These are phyloP conservation scores for Hysterangium stoloniferum DNA, from an alignment of 768 basidiomycete species.

Conservation along the genomic window DNA sequence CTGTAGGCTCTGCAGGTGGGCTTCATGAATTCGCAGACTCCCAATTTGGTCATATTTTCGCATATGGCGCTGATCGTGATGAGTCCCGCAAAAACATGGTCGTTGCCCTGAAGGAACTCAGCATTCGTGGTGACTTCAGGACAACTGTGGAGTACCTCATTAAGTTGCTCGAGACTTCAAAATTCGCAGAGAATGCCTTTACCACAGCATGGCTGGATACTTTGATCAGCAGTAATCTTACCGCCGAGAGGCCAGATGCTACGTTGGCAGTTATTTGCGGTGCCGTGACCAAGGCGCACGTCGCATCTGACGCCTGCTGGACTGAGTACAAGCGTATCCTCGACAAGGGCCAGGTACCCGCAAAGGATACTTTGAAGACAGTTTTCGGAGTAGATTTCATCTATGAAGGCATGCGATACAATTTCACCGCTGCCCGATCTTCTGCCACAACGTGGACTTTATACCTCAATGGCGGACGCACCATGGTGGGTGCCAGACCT, in stretches of 20 bases:
- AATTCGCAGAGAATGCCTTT: constrained; percentile 95
- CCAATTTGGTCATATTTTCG: constrained; percentile 99
- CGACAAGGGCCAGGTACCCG: constrained; percentile 97
- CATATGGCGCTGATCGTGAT: constrained; percentile 91
- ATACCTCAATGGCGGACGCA: constrained; percentile 92
- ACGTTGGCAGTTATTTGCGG: constrained; percentile 94
- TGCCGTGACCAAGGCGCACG: constrained; percentile 89
- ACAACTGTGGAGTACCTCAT: constrained; percentile 99
- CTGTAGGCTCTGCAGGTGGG: constrained; percentile 90
- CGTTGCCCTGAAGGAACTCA: constrained; percentile 94
- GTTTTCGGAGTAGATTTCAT: constrained; percentile 97
- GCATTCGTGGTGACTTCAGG: constrained; percentile 97
- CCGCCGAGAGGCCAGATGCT: constrained; percentile 91
- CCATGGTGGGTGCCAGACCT: constrained; percentile 84
- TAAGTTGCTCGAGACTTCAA: constrained; percentile 91
- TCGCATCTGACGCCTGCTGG: constrained; percentile 85
- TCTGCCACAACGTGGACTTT: constrained; percentile 87
- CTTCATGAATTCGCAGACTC: constrained; percentile 99
- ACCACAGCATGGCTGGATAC: constrained; percentile 99
- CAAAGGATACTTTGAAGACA: constrained; percentile 90
- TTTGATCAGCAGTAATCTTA: constrained; percentile 93
- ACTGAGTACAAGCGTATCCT: constrained; percentile 90
- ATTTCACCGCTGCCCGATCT: constrained; percentile 90
- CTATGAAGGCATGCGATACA: constrained; percentile 91
- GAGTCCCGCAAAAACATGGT: constrained; percentile 99